Conservation (phyloP, 352 stramenopile genomes). For the Pythium brachiatum region DNA sequence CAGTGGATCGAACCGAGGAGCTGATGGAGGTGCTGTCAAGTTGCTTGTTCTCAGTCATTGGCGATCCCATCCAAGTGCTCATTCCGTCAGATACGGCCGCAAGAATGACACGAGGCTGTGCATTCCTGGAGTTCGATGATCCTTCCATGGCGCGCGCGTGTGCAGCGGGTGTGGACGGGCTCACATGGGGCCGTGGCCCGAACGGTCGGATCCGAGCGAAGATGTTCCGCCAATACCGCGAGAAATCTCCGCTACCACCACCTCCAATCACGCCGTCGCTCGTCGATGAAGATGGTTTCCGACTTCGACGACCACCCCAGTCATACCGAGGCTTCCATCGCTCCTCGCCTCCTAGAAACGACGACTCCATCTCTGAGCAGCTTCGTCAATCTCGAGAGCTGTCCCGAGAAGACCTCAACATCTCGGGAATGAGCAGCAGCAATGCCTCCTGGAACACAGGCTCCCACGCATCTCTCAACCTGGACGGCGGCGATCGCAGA, state of each 20-base stretch:
- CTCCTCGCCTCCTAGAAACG: not conserved
- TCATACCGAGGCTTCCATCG: constrained; percentile 6
- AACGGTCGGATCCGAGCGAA: constrained; percentile 65
- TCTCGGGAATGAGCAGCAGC: constrained; percentile 21
- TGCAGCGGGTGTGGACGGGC: constrained; percentile 56
- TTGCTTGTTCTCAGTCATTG: constrained; percentile 77
- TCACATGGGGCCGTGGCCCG: constrained; percentile 64
- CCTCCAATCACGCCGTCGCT: not conserved
- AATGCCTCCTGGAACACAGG: constrained; percentile 21
- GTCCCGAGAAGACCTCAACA: constrained; percentile 26
- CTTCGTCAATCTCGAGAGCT: constrained; percentile 20
- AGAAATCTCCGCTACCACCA: constrained; percentile 41
- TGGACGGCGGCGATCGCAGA: constrained; percentile 11
- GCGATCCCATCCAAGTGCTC: constrained; percentile 79
- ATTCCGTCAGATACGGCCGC: constrained; percentile 64
- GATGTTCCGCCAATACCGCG: constrained; percentile 80
- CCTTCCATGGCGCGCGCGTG: constrained; percentile 53
- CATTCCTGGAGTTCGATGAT: constrained; percentile 84
- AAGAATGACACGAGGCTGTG: constrained; percentile 68
- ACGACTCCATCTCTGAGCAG: constrained; percentile 10
- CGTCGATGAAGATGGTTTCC: not conserved
- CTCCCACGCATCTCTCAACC: constrained; percentile 19
- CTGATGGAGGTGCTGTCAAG: constrained; percentile 73
- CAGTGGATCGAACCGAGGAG: constrained; percentile 67
- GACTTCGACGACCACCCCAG: not conserved